phyloP scores from a whole-genome alignment of 192 early-diverging fungal genomes.

The Coemansia sp. region DNA sequence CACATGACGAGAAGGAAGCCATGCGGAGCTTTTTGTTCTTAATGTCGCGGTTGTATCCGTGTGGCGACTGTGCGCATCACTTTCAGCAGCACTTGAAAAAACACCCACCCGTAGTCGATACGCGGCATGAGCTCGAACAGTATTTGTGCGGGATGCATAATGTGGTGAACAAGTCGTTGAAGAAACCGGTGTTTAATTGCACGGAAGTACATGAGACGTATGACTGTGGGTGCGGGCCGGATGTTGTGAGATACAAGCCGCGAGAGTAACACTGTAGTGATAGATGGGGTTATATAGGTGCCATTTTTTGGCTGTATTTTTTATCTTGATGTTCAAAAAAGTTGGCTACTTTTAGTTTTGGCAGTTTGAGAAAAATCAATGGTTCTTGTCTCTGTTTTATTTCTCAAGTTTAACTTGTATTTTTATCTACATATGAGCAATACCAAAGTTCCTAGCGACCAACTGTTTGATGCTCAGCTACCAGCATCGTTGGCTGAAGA shows the following conservation, averaged over 20 bases:
- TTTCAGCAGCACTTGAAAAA: slow-evolving; percentile 75
- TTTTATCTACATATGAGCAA: neutral
- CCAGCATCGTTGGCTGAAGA: slow-evolving; percentile 5
- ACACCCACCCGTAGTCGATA: slow-evolving; percentile 78
- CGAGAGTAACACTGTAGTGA: neutral
- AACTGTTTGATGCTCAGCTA: neutral
- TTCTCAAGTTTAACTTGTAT: neutral
- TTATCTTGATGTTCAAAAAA: neutral
- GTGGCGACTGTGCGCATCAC: slow-evolving; percentile 93
- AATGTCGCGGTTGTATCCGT: slow-evolving; percentile 88
- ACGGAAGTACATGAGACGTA: slow-evolving; percentile 70
- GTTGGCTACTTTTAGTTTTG: neutral
- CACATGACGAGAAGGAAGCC: slow-evolving; percentile 69
- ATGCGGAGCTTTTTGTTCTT: slow-evolving; percentile 79
- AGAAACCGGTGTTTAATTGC: slow-evolving; percentile 84
- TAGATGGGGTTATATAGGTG: no score
- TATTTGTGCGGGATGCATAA: slow-evolving; percentile 93
- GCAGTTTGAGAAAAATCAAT: neutral
- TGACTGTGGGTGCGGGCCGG: slow-evolving; percentile 80
- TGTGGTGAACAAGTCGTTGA: slow-evolving; percentile 81
- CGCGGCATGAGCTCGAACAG: slow-evolving; percentile 69
- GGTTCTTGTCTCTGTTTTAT: neutral
- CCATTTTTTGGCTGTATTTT: neutral
- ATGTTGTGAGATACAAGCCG: slow-evolving; percentile 45
- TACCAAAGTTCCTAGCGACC: neutral